Percentiles rank a stretch among this genome's conserved stretches.
Conservation (phyloP, 2,329 filamentous ascomycete species). For the Periglandula ipomoeae region DNA sequence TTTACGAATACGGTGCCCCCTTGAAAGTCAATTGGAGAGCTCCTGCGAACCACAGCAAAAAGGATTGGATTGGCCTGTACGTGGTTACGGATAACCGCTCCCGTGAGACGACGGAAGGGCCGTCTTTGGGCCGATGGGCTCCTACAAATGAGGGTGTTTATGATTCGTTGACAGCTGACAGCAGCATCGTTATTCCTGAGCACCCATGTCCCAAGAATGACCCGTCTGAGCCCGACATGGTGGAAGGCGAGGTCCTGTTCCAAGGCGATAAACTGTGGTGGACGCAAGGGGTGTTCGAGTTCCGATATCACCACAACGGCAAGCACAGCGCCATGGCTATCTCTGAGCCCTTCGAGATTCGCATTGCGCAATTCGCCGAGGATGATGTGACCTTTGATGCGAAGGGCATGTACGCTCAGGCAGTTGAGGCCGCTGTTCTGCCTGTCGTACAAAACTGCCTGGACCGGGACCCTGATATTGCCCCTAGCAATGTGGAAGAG, state of each 20-base stretch:
- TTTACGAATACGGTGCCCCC: conserved; percentile 82
- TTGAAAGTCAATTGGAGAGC: conserved; percentile 88
- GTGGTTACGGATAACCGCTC: conserved; percentile 91
- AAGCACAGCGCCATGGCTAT: conserved; percentile 91
- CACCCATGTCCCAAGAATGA: conserved; percentile 43
- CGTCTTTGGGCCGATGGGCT: conserved; percentile 83
- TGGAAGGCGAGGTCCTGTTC: conserved; percentile 78
- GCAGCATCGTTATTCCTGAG: conserved; percentile 66
- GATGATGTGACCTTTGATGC: conserved; percentile 57
- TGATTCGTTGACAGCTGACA: conserved; percentile 65
- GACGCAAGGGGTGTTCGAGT: conserved; percentile 93
- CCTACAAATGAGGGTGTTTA: conserved; percentile 70
- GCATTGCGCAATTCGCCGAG: conserved; percentile 69
- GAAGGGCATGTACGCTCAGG: conserved; percentile 52
- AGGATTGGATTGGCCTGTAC: conserved; percentile 94
- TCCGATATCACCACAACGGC: conserved; percentile 91
- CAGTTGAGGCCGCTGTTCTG: conserved; percentile 69
- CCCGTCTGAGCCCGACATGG: conserved; percentile 46
- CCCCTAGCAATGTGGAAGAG: conserved; percentile 70
- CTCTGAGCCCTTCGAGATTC: conserved; percentile 86
- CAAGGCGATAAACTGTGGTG: conserved; percentile 93
- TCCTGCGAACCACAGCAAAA: conserved; percentile 75
- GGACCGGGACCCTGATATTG: conserved; percentile 84
- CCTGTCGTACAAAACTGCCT: conserved; percentile 87
- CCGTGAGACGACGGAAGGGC: conserved; percentile 72